These are phyloP conservation scores for Ormosia emarginata DNA, from an alignment of 306 rosid genomes.

Conservation along the genomic window DNA sequence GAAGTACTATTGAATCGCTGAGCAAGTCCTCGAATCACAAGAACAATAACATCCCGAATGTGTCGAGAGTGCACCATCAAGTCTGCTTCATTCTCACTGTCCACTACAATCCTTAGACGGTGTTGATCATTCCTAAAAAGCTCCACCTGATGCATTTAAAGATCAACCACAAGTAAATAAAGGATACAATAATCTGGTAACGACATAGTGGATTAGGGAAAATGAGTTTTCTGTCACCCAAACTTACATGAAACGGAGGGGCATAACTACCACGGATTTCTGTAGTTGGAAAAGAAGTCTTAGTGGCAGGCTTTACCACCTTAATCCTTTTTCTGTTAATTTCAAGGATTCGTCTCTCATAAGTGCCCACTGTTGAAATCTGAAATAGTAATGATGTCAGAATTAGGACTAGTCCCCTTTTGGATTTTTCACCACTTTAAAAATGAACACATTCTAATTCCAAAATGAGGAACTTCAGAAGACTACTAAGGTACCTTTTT, in stretches of 20 bases:
- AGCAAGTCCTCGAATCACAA: constrained; percentile 93
- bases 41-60: constrained; percentile 84
- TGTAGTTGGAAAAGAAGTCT: constrained; percentile 87
- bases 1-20: constrained; percentile 96
- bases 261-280: constrained; percentile 91
- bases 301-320: constrained; percentile 95
- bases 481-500: constrained; percentile 62
- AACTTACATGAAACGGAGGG: constrained; percentile 95
- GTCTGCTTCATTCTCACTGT: constrained; percentile 84
- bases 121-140: constrained; percentile 85
- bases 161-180: constrained; percentile 11
- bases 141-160: constrained; percentile 70
- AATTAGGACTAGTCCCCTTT: background rate
- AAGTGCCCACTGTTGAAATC: constrained; percentile 65
- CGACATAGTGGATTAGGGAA: background rate
- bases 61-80: constrained; percentile 94
- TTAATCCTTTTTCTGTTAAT: constrained; percentile 79
- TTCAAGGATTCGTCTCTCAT: constrained; percentile 83
- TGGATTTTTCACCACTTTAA: background rate
- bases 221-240: background rate
- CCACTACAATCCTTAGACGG: constrained; percentile 81
- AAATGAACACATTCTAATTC: background rate
- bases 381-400: constrained; percentile 32
- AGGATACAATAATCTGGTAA: background rate
- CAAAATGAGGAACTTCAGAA: background rate